phyloP scores from a whole-genome alignment of 1,139 yeast species.

The Saccharomyces pastorianus region DNA sequence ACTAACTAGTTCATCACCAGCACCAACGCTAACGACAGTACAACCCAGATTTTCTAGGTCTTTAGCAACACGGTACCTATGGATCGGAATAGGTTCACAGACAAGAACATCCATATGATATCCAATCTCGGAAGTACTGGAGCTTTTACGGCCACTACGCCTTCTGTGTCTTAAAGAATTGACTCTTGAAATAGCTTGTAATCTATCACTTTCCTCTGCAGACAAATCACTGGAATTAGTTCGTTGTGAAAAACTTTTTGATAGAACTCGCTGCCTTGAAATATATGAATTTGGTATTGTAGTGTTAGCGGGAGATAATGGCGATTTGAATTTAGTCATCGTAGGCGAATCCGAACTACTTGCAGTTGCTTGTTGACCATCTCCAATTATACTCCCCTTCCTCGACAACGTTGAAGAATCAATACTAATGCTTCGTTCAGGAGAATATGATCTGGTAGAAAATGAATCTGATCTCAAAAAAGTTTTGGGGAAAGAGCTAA shows the following conservation, averaged over 20 bases:
- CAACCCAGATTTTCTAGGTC: slow-evolving; percentile 69
- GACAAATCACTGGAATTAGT: slow-evolving; percentile 19
- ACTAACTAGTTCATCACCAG: slow-evolving; percentile 77
- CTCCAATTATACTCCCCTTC: slow-evolving; percentile 14
- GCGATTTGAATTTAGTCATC: slow-evolving; percentile 22
- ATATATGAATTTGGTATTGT: slow-evolving; percentile 1
- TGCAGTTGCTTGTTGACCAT: neutral
- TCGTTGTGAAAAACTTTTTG: slow-evolving; percentile 10
- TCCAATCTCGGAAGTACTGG: slow-evolving; percentile 17
- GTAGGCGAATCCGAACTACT: slow-evolving; percentile 15
- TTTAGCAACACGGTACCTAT: slow-evolving; percentile 59
- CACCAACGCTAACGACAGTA: slow-evolving; percentile 66
- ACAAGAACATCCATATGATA: slow-evolving; percentile 54
- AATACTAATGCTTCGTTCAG: slow-evolving; percentile 20
- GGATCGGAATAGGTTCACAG: slow-evolving; percentile 83
- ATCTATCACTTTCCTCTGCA: slow-evolving; percentile 23
- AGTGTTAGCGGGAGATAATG: slow-evolving; percentile 20
- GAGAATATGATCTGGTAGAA: slow-evolving; percentile 22
- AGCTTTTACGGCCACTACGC: slow-evolving; percentile 24
- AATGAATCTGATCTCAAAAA: slow-evolving; percentile 21
- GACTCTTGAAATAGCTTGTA: slow-evolving; percentile 27
- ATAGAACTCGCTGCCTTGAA: slow-evolving; percentile 7
- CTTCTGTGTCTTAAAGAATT: slow-evolving; percentile 26
- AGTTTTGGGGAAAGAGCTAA: slow-evolving; percentile 6
- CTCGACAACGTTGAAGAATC: slow-evolving; percentile 16